Evolutionary conservation across 1,284 basidiomycete species (phyloP).

Genomic region (Kwoniella shivajii): DNA sequence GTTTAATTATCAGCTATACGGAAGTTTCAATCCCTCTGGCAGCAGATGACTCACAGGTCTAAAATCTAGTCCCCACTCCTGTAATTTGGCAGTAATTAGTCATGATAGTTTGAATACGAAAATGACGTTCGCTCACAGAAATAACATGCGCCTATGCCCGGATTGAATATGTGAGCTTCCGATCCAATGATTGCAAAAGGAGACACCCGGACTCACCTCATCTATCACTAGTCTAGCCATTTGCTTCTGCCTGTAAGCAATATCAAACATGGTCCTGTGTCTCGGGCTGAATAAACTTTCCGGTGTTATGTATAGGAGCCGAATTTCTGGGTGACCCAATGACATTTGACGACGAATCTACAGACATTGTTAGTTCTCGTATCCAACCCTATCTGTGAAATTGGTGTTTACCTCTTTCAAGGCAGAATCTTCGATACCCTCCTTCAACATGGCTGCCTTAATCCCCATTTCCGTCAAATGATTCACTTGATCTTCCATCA

Average conservation of each 20-base stretch:
- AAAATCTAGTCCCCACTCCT: constrained; percentile 87
- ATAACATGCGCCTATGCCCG: constrained; percentile 77
- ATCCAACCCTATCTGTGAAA: no score
- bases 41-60: constrained; percentile 53
- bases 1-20: neutral
- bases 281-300: constrained; percentile 67
- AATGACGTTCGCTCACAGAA: constrained; percentile 58
- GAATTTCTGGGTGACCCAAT: constrained; percentile 63
- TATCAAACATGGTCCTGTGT: constrained; percentile 61
- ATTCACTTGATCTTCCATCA: constrained; percentile 84
- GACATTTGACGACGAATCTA: constrained; percentile 68
- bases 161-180: constrained; percentile 4
- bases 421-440: constrained; percentile 64
- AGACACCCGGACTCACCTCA: constrained; percentile 60
- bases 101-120: neutral
- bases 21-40: no score
- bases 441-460: constrained; percentile 66
- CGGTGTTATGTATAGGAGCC: constrained; percentile 77
- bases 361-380: neutral
- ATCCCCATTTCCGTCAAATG: constrained; percentile 63
- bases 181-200: neutral
- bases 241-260: constrained; percentile 61
- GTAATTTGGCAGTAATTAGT: neutral
- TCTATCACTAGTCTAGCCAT: constrained; percentile 75
- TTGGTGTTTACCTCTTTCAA: constrained; percentile 62